Base-by-base conservation (phyloP, 2,329 filamentous ascomycete species). In the Gaeumannomyces sp. region DNA sequence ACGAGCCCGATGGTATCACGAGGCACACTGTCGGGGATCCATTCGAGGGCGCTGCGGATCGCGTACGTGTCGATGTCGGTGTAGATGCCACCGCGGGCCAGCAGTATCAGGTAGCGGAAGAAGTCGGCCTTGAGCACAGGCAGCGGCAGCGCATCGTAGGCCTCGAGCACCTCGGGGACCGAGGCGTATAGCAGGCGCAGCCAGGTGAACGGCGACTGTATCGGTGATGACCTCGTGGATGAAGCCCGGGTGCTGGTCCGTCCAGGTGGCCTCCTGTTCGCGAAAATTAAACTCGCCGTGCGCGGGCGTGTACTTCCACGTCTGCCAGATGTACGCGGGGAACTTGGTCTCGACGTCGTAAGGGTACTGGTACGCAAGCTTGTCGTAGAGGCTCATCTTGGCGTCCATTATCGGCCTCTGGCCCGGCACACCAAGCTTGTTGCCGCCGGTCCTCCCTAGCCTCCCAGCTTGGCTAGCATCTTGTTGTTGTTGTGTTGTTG, bases 261-360 rank as follows among this genome's bases (percentile, higher is more conserved):
- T 89, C 95, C 95, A 99, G 67, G 90, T 93, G 19, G 92, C 91
- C 78, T 98, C 95, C 66, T 92, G 84, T 60, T 90, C 87, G 67
- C 93, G 88, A 73, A 97, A 93, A 27, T 81, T 78, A 74, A 99
- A 99, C 67, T 91, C 83, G 62, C 86, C 82, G 28, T 92, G 90
- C 1, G 88, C 85, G 0, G 94, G 93, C 0, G 87, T 91, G 72
- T 87, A 89, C 76, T 96, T 97, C 95, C 95, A 99, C 19, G 95
- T 99, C 82, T 99, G 95, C 95, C 95, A 99, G 73, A 99, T 96
- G 80, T 97, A 98, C 65, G 93, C 93, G 3, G 95, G 95, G 76
- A 98, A 98, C 76, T 94, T 96, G 70, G 83, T 78, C 73, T 93
- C 87, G 68, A 94, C 83, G 72, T 97, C 91, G 81, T 98, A 99